Conservation (phyloP, 2,329 filamentous ascomycete genomes). For the Zelopaecilomyces penicillatus region DNA sequence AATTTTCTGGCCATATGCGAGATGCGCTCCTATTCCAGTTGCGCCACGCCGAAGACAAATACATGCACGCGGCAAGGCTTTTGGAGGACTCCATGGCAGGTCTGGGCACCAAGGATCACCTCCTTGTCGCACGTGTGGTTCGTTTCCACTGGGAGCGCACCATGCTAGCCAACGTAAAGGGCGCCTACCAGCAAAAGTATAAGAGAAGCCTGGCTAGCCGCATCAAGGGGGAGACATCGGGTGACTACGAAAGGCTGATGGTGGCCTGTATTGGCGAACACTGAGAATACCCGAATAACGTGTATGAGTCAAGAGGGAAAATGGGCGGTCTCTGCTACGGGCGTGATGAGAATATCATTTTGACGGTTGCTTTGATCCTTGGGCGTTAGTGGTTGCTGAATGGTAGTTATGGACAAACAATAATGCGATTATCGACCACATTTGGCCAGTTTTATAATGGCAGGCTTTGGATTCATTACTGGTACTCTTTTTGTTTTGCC, state of each 20-base stretch:
- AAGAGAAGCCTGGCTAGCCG: constrained; percentile 57
- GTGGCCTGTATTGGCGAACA: constrained; percentile 54
- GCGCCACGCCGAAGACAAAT: constrained; percentile 67
- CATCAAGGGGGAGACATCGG: constrained; percentile 75
- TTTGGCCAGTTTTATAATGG: too few relatives aligned
- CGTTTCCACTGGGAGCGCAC: constrained; percentile 74
- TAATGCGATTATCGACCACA: too few relatives aligned
- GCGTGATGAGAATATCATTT: too few relatives aligned
- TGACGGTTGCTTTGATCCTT: too few relatives aligned
- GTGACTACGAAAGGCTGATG: constrained; percentile 72
- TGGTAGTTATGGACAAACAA: too few relatives aligned
- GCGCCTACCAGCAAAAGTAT: constrained; percentile 66
- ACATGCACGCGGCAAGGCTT: constrained; percentile 71
- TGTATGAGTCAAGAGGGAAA: not conserved
- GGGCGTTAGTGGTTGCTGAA: too few relatives aligned
- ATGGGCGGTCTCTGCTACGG: too few relatives aligned
- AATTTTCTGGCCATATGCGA: constrained; percentile 91
- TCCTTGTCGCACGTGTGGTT: constrained; percentile 70
- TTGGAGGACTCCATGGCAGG: constrained; percentile 87
- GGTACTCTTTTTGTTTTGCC: too few relatives aligned
- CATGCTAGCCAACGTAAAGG: constrained; percentile 68
- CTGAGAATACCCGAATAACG: not conserved
- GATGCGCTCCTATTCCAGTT: constrained; percentile 74
- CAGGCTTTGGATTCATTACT: too few relatives aligned
- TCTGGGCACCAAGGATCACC: constrained; percentile 74